phyloP scores from a whole-genome alignment of 2,329 filamentous ascomycete species.

The Geosmithia flava region DNA sequence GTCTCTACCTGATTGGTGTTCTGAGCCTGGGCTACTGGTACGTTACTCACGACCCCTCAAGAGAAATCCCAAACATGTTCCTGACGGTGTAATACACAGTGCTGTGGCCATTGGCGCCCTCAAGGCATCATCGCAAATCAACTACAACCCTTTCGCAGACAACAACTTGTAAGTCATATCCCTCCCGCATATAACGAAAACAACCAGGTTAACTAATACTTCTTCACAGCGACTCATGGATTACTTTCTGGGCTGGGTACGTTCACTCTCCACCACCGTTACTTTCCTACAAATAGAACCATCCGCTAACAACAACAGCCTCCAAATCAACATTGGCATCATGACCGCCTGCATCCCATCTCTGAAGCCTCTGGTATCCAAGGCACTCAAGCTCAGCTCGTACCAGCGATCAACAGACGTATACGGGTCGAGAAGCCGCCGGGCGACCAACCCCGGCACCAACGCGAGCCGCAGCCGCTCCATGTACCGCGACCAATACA shows the following conservation, averaged over 20 bases:
- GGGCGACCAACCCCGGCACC: background rate
- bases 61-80: background rate
- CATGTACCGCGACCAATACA: background rate
- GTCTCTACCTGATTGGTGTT: conserved; percentile 23
- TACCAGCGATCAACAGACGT: background rate
- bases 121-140: conserved; percentile 23
- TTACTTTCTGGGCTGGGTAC: background rate
- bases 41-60: background rate
- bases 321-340: conserved; percentile 26
- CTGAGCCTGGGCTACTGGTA: conserved; percentile 27
- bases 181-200: background rate
- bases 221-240: background rate
- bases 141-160: conserved; percentile 15
- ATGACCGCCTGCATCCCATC: conserved; percentile 24
- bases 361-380: conserved; percentile 21
- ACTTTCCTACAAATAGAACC: too few species aligned
- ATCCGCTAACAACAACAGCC: conserved; percentile 9
- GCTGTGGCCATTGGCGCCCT: conserved; percentile 25
- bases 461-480: background rate
- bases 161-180: conserved; percentile 17
- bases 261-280: too few species aligned
- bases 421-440: background rate
- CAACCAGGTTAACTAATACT: conserved; percentile 20
- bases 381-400: conserved; percentile 11
- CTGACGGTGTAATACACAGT: conserved; percentile 6